Evolutionary conservation across 2,329 filamentous ascomycete genomes (phyloP).

Genomic region (Seiridium unicorne): DNA sequence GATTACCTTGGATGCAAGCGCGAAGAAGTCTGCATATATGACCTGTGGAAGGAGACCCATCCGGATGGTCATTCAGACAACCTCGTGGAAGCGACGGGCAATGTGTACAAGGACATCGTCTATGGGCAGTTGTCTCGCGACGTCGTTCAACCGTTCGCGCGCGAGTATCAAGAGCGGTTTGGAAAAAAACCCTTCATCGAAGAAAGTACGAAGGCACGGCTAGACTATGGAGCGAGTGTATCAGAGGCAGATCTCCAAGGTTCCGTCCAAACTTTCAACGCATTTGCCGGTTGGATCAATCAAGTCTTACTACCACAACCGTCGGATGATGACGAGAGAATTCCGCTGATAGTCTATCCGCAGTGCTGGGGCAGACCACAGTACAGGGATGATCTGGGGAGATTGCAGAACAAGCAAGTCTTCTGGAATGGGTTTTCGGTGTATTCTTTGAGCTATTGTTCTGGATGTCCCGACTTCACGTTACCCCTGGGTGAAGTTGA

Average conservation of each 20-base stretch:
- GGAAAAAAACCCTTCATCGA: constrained; percentile 13
- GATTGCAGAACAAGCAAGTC: constrained; percentile 4
- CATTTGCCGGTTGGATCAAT: constrained; percentile 14
- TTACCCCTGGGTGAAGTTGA: constrained; percentile 14
- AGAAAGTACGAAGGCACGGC: constrained; percentile 10
- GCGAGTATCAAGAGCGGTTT: constrained; percentile 7
- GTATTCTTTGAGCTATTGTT: constrained; percentile 17
- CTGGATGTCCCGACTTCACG: constrained; percentile 17
- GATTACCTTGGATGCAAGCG: constrained; percentile 9
- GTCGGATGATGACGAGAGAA: background rate
- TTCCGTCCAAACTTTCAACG: constrained; percentile 2
- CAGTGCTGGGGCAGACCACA: constrained; percentile 14
- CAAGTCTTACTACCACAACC: constrained; percentile 11
- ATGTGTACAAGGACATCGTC: constrained; percentile 15
- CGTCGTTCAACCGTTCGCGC: constrained; percentile 10
- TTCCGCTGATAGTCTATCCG: constrained; percentile 16
- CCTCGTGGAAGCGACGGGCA: constrained; percentile 10
- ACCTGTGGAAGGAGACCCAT: constrained; percentile 13
- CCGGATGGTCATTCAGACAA: constrained; percentile 6
- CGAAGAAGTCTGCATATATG: constrained; percentile 11
- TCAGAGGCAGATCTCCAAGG: constrained; percentile 1
- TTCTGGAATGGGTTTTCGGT: constrained; percentile 17
- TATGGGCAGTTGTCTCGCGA: constrained; percentile 9
- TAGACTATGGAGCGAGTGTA: constrained; percentile 12
- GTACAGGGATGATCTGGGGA: constrained; percentile 13